phyloP scores from a whole-genome alignment of 768 basidiomycete genomes.

The Candolleomyces efflorescens region DNA sequence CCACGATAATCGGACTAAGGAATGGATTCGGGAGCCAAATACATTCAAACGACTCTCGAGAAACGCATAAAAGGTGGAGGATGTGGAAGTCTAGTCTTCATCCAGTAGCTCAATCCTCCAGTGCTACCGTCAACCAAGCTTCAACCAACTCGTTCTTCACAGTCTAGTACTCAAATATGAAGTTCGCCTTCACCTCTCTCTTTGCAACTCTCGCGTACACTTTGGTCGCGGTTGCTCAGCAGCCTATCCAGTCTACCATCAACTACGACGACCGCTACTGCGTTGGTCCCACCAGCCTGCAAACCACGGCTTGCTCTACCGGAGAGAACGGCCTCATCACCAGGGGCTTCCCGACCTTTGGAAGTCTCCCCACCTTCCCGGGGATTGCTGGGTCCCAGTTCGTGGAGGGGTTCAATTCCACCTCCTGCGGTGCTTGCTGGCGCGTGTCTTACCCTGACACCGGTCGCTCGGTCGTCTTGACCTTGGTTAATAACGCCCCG shows the following conservation, averaged over 20 bases:
- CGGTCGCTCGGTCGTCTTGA: slow-evolving; percentile 4
- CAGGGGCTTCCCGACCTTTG: slow-evolving; percentile 9
- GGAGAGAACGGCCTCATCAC: slow-evolving; percentile 1
- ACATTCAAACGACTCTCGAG: too few relatives aligned
- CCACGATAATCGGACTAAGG: too few relatives aligned
- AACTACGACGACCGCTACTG: slow-evolving; percentile 8
- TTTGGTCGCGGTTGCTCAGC: slow-evolving; percentile 3
- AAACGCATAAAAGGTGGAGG: too few relatives aligned
- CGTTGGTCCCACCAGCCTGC: background rate
- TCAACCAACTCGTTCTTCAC: too few relatives aligned
- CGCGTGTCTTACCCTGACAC: slow-evolving; percentile 1
- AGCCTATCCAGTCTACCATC: slow-evolving; percentile 1
- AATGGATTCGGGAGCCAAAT: too few relatives aligned
- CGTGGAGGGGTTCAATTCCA: slow-evolving; percentile 7
- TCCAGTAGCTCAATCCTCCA: too few relatives aligned
- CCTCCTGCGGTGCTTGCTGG: slow-evolving; percentile 7
- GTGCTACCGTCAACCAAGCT: too few relatives aligned
- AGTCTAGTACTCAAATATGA: too few relatives aligned
- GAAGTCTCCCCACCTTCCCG: slow-evolving; percentile 7
- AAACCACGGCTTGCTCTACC: slow-evolving; percentile 7
- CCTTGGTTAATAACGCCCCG: slow-evolving; percentile 4
- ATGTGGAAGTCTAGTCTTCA: too few relatives aligned
- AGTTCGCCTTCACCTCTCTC: too few relatives aligned
- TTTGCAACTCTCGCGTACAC: too few relatives aligned
- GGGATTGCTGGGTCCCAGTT: slow-evolving; percentile 2